Percentiles rank a stretch among this genome's conserved stretches.
Conservation (phyloP, 768 basidiomycete genomes). For the Lactarius hengduanensis region DNA sequence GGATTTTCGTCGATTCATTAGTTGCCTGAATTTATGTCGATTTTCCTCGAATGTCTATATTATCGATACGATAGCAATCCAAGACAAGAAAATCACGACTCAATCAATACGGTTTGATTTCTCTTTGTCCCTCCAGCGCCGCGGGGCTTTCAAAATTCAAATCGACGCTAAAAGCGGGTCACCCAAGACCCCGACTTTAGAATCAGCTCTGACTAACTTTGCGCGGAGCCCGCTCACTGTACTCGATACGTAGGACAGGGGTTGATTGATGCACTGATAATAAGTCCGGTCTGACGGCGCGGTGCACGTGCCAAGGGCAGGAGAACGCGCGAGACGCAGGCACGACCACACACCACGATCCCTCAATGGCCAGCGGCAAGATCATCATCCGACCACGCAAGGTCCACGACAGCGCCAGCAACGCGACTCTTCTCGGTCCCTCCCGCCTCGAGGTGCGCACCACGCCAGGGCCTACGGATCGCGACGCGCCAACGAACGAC, state of each 20-base stretch:
- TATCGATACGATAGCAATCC: no score
- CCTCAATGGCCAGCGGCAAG: slow-evolving; percentile 26
- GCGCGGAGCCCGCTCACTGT: not conserved
- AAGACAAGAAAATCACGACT: no score
- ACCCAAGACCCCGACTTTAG: not conserved
- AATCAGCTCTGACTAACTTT: not conserved
- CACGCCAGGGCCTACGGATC: slow-evolving; percentile 5
- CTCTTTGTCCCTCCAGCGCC: not conserved
- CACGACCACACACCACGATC: not conserved
- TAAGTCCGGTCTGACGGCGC: no score
- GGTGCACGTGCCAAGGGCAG: slow-evolving; percentile 10
- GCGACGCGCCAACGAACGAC: slow-evolving; percentile 11
- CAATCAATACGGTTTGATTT: not conserved
- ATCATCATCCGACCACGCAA: slow-evolving; percentile 28
- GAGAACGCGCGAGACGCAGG: no score
- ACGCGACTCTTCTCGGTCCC: not conserved
- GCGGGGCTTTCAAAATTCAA: not conserved
- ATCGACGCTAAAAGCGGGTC: not conserved
- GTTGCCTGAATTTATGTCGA: no score
- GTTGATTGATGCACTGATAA: no score
- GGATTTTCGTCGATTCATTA: no score
- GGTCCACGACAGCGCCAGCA: slow-evolving; percentile 19
- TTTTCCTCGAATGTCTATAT: no score
- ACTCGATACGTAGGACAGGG: no score
- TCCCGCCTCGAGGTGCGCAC: slow-evolving; percentile 21